A percentile compares a stretch with the other conserved stretches of the same genome.
Conservation (phyloP, 495 filamentous ascomycete species). For the Daldinia vernicosa region DNA sequence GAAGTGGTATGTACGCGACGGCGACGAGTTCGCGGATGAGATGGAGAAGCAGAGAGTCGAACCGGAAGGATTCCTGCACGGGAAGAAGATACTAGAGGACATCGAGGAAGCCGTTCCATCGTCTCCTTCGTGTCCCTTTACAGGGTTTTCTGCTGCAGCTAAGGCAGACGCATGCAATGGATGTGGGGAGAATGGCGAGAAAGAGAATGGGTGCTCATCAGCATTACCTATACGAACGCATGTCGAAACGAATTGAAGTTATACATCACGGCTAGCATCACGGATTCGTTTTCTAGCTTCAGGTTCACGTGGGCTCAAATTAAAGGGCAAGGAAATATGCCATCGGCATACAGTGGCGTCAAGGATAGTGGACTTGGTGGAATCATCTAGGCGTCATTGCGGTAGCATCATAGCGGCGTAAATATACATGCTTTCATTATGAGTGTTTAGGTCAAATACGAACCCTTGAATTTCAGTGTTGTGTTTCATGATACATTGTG, state of each 20-base stretch:
- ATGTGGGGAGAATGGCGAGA: conserved; percentile 28
- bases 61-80: conserved; percentile 66
- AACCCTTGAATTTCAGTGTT: not conserved
- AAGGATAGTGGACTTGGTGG: not conserved
- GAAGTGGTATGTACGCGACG: conserved; percentile 76
- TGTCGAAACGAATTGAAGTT: conserved; percentile 24
- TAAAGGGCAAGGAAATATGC: not conserved
- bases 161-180: conserved; percentile 32
- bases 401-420: not conserved
- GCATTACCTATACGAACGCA: conserved; percentile 29
- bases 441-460: not conserved
- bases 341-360: not conserved
- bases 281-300: not conserved
- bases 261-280: not conserved
- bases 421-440: not conserved
- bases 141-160: conserved; percentile 26
- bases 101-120: conserved; percentile 39
- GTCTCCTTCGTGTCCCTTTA: conserved; percentile 38
- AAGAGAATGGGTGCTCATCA: conserved; percentile 25
- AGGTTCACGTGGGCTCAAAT: not conserved
- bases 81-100: conserved; percentile 53
- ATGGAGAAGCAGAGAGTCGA: conserved; percentile 66
- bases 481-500: not conserved
- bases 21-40: conserved; percentile 73
- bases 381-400: not conserved